These are phyloP conservation scores for Eucalyptus marginata DNA, from an alignment of 345 rosid genomes.

Conservation along the genomic window DNA sequence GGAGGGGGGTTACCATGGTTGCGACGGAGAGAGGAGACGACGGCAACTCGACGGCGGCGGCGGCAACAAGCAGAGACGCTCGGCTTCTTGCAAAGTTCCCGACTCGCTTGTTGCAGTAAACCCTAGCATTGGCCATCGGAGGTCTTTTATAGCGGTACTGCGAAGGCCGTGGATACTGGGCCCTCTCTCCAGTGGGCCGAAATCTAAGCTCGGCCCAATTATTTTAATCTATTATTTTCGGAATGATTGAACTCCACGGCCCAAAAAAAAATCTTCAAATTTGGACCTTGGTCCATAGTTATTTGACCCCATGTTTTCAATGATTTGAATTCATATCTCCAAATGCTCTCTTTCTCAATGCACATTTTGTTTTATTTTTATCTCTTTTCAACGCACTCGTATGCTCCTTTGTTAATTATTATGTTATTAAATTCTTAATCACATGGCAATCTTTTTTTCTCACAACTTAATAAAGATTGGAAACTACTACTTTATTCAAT, in stretches of 20 bases:
- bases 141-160: not conserved
- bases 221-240: too few relatives aligned
- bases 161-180: not conserved
- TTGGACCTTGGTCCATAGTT: not conserved
- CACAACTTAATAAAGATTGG: not conserved
- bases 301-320: not conserved
- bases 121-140: not conserved
- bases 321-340: not conserved
- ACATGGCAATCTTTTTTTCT: not conserved
- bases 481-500: not conserved
- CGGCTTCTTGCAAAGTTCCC: not conserved
- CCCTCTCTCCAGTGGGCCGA: not conserved
- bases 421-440: not conserved
- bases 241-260: not conserved
- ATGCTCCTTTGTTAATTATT: not conserved
- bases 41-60: not conserved
- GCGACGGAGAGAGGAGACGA: not conserved
- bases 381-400: not conserved
- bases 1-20: conserved; percentile 10
- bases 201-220: not conserved
- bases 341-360: not conserved
- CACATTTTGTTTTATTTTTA: not conserved
- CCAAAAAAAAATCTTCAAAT: not conserved
- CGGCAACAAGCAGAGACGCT: not conserved
- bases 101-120: not conserved